Percentiles rank a stretch among this genome's conserved stretches.
Evolutionary conservation across 2,329 filamentous ascomycete species (phyloP).

Genomic region (Neonectria neomacrospora): DNA sequence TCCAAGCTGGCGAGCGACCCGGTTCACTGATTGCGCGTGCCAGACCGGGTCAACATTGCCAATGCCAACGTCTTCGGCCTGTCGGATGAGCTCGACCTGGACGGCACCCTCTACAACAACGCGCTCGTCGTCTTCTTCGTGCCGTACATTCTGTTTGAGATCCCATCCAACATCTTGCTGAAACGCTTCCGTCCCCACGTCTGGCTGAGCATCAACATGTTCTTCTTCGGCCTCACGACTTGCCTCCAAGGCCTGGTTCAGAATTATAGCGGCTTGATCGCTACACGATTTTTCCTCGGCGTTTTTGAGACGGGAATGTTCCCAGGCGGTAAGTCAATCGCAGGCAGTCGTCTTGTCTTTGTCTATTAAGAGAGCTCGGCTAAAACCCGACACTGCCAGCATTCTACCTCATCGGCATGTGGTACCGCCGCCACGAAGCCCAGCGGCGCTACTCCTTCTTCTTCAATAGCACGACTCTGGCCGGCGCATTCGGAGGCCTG

Average conservation of each 20-base stretch:
- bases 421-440: slow-evolving; percentile 88
- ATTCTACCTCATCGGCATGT: slow-evolving; percentile 83
- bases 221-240: slow-evolving; percentile 81
- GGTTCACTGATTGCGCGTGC: slow-evolving; percentile 2
- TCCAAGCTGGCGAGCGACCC: not conserved
- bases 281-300: slow-evolving; percentile 88
- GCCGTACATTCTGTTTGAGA: slow-evolving; percentile 78
- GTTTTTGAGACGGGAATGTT: slow-evolving; percentile 81
- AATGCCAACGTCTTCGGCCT: slow-evolving; percentile 79
- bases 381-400: slow-evolving; percentile 47
- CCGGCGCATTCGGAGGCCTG: slow-evolving; percentile 86
- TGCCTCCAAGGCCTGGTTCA: slow-evolving; percentile 80
- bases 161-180: slow-evolving; percentile 74
- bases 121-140: slow-evolving; percentile 85
- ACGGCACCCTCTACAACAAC: slow-evolving; percentile 74
- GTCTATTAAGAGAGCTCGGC: slow-evolving; percentile 51
- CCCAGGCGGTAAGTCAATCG: slow-evolving; percentile 48
- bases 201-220: slow-evolving; percentile 86
- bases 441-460: slow-evolving; percentile 95
- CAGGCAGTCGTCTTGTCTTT: not conserved
- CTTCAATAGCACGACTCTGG: slow-evolving; percentile 83
- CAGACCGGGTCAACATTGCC: slow-evolving; percentile 79
- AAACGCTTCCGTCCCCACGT: slow-evolving; percentile 71
- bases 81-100: slow-evolving; percentile 69
- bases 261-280: slow-evolving; percentile 81